A percentile compares a stretch with the other conserved stretches of the same genome.
These are phyloP conservation scores for Sergeia podlipaevii DNA, from an alignment of 208 protist species.

Conservation along the genomic window DNA sequence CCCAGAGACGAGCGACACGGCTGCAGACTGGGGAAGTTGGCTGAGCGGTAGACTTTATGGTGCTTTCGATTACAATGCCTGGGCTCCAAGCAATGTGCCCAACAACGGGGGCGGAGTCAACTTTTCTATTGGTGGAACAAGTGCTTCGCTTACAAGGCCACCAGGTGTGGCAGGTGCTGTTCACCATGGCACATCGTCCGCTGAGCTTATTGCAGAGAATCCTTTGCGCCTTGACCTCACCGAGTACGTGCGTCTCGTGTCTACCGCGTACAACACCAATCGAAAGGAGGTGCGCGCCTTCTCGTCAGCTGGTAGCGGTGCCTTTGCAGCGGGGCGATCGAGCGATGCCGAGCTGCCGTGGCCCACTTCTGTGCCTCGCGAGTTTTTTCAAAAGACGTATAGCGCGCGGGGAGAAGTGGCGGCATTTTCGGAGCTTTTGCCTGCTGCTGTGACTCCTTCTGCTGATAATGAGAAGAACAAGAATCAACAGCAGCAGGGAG, in stretches of 20 bases:
- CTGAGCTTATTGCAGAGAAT: constrained; percentile 38
- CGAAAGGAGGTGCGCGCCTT: constrained; percentile 27
- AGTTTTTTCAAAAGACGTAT: constrained; percentile 44
- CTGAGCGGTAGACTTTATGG: constrained; percentile 60
- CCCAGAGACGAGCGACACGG: constrained; percentile 27
- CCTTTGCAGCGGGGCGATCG: neutral
- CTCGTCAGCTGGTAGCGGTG: neutral
- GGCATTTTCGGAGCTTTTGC: constrained; percentile 5
- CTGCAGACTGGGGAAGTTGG: constrained; percentile 55
- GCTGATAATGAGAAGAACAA: constrained; percentile 4
- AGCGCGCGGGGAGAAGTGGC: constrained; percentile 17
- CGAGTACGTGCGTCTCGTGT: constrained; percentile 64
- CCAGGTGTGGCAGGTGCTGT: neutral
- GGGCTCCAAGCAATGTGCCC: neutral
- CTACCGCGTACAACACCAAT: constrained; percentile 63
- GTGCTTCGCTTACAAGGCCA: neutral
- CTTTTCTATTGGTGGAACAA: neutral
- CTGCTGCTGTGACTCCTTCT: neutral
- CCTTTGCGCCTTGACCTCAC: constrained; percentile 41
- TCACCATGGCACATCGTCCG: constrained; percentile 21
- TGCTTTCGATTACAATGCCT: constrained; percentile 56
- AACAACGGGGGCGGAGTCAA: constrained; percentile 6
- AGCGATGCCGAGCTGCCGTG: constrained; percentile 24
- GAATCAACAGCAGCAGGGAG: neutral
- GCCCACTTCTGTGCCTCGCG: constrained; percentile 46